Evolutionary conservation across 2,329 filamentous ascomycete species (phyloP).

Genomic region (Akanthomyces dipterigenus): DNA sequence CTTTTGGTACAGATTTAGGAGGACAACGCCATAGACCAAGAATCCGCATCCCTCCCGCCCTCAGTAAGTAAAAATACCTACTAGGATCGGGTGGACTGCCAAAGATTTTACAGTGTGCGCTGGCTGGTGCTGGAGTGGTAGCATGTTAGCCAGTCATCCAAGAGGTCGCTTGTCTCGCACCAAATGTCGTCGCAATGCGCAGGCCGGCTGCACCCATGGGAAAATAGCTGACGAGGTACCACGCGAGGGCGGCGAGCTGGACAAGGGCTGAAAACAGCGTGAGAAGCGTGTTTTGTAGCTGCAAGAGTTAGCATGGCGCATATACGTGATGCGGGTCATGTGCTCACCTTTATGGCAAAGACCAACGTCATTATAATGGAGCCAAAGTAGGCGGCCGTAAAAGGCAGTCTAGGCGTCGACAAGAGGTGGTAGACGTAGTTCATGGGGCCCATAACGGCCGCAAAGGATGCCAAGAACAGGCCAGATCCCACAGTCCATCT

Average conservation of each 20-base stretch:
- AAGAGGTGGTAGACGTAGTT: slow-evolving; percentile 78
- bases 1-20: neutral
- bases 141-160: slow-evolving; percentile 70
- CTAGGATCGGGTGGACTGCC: neutral
- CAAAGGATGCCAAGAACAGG: slow-evolving; percentile 87
- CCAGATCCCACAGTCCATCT: slow-evolving; percentile 94
- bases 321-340: neutral
- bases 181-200: slow-evolving; percentile 79
- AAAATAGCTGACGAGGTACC: slow-evolving; percentile 97
- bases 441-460: slow-evolving; percentile 85
- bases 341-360: slow-evolving; percentile 84
- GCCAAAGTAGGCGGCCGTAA: slow-evolving; percentile 91
- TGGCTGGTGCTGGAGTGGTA: neutral
- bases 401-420: slow-evolving; percentile 78
- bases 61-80: neutral
- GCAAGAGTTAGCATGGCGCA: slow-evolving; percentile 16
- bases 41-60: neutral
- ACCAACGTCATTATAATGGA: slow-evolving; percentile 86
- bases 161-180: slow-evolving; percentile 72
- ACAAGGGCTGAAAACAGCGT: slow-evolving; percentile 78
- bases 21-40: neutral
- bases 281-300: slow-evolving; percentile 79
- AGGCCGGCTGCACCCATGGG: slow-evolving; percentile 91
- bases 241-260: slow-evolving; percentile 75
- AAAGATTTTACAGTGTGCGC: neutral